Evolutionary conservation across 2,329 filamentous ascomycete genomes (phyloP), one percentile per base, ranked within the genome.

Genomic region (Trichoderma sp.): DNA sequence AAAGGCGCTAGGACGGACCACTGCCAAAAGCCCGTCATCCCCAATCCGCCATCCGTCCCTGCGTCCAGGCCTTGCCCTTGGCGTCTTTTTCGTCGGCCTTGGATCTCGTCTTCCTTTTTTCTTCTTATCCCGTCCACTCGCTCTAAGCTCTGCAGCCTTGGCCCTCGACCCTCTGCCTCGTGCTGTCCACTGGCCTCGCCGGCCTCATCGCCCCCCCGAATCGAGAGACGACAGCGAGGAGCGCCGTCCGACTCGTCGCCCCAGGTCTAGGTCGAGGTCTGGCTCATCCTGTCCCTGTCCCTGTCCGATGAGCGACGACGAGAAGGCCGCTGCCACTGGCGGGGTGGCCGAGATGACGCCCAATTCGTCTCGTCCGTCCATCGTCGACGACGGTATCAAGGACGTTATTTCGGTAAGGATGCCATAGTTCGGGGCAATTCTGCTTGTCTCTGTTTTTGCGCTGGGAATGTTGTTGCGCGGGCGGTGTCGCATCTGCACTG

Each of bases 341-440:
- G 61, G 71, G 62, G 71, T 65, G 68, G 71, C 62, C 30, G 68
- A 73, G 57, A 32, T 66, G 62, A 24, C 71, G 34, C 30, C 67
- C 71, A 71, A 71, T 63, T 71, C 71, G n/a, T 71, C 71, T 53
- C 68, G 68, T 26, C 71, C 71, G 36, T 73, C 71, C 51, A 36
- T 73, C 68, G 68, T 71, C 53, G 71, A 73, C 21, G 69, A 66
- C 32, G 62, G 32, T 14, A 57, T 61, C 56, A 73, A 73, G 62
- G 71, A 71, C 12, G 32, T 62, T 51, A n/a, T 43, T 56, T 71
- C 71, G 71, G 71, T 73, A 71, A 73, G 71, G 65, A 63, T 6
- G 34, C 39, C 56, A 21, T n/a, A 1, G 28, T 57, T 57, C 7
- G 43, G 4, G 15, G 18, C 56, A 69, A 60, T 53, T 24, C 26